Base-by-base conservation (phyloP, 108 stramenopile genomes). In the Cylindrotheca closterium region DNA sequence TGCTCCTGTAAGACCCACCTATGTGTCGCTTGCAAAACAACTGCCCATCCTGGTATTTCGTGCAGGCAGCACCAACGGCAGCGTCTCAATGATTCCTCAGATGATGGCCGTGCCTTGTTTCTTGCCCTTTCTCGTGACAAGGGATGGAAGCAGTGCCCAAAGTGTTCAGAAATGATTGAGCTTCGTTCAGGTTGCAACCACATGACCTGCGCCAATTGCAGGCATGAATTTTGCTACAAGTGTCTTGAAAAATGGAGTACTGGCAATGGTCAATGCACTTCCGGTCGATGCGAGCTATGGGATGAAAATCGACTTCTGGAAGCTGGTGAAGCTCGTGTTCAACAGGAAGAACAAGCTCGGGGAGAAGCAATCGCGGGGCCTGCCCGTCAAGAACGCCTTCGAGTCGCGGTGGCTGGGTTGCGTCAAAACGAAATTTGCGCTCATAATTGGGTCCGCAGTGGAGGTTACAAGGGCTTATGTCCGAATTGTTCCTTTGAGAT, bases 121-220 rank as follows among this genome's bases (percentile, higher is more conserved):
- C 53, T 73, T 3, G 34, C 54, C 23, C 17, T 76, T 12, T 60
- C 79, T 2, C 37, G 52, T 4, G 33, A 69, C 58, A 25, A 79
- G 47, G 75, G 75, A n/a, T 83, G 82, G 78, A 83, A 83, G 58
- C 78, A 77, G 58, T 83, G 82, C 61, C 79, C 79, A 23, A 53
- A 21, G 17, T 84, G 83, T 55, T 27, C 31, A 1, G 62, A 19
- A 5, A 62, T 80, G 63, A 84, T 84, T 50, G 83, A 80, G 33
- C 68, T 84, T 3, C 15, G 59, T 4, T 67, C 33, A 28, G 83
- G 83, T 18, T 84, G 83, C 61, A 80, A 80, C 30, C 79, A 84
- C 55, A 84, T 84, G 48, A 78, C 79, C 2, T 84, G 83, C 50
- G 24, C 70, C 0, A 63, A 31, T 58, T 84, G 83, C 51, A 4